Evolutionary conservation across 179 eudicot species (phyloP), one percentile per base, ranked within the genome.

Genomic region (Gypsophila paniculata): DNA sequence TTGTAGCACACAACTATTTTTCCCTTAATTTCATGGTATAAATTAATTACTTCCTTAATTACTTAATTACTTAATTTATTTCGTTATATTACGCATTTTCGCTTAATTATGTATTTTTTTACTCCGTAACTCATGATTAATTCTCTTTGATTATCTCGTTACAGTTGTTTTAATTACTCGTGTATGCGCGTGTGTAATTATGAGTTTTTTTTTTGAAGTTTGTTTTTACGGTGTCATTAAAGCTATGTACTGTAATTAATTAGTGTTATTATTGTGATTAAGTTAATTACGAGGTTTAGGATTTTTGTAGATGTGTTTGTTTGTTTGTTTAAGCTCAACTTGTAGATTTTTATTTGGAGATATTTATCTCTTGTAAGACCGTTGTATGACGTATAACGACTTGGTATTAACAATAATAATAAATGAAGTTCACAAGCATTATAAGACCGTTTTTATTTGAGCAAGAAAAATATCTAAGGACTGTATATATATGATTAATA

Each of bases 281-380:
- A 36, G 8, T 22, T 29, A 29, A 29, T 29, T 58, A 23, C 10
- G 29, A 58, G 29, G 61, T 58, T 9, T 29, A 8, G 59, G 6
- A 54, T 34, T 62, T 34, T 0, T 42, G 66, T 36, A 6, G 14
- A 17, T 5, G 3, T 42, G 8, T 6, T 42, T 66, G 18, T 67
- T 49, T 67, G 39, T 67, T 67, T 67, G 42, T 67, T 67, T 67
- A 23, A 48, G 71, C 58, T 65, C 32, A 49, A 25, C 21, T 26
- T 25, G 52, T 65, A 22, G 69, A 46, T 65, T 48, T 49, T 25
- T 15, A 1, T 29, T 29, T 4, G 2, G 34, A 29, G 34, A 1
- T 1, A 29, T 29, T 29, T n/a, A n/a, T n/a, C 34, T 29, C 34
- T 29, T 4, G 34, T 29, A 4, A 29, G 34, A 29, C 4, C 34